Evolutionary conservation across 805 yeast genomes (phyloP).

Genomic region (Ogataea minuta): DNA sequence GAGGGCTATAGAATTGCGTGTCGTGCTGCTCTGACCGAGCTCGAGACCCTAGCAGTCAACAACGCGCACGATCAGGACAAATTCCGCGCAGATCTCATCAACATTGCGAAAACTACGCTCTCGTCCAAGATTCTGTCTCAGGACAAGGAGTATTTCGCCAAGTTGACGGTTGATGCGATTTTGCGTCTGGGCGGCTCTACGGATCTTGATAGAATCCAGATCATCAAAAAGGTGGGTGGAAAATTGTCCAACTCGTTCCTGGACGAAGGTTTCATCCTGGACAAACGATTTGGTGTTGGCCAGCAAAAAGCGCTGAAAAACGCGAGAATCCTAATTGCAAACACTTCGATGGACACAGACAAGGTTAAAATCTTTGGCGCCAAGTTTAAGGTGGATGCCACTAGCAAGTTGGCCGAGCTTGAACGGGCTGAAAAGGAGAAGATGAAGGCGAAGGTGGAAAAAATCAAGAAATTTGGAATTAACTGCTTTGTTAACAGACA

Average conservation of each 20-base stretch:
- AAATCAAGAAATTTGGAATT: constrained; percentile 76
- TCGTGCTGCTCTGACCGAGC: constrained; percentile 77
- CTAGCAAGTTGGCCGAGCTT: constrained; percentile 88
- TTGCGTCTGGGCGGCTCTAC: constrained; percentile 84
- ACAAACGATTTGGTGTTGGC: constrained; percentile 88
- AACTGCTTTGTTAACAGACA: constrained; percentile 94
- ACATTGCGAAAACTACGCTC: constrained; percentile 90
- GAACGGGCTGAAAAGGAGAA: constrained; percentile 93
- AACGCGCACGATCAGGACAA: constrained; percentile 53
- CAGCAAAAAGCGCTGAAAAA: constrained; percentile 85
- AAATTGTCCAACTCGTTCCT: constrained; percentile 85
- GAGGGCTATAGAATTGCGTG: constrained; percentile 93
- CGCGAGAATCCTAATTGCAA: constrained; percentile 87
- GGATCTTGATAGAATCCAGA: constrained; percentile 87
- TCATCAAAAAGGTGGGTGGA: constrained; percentile 93
- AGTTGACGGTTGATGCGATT: constrained; percentile 92
- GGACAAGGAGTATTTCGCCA: constrained; percentile 86
- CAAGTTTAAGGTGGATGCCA: constrained; percentile 92
- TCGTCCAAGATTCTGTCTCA: constrained; percentile 94
- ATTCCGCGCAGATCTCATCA: constrained; percentile 74
- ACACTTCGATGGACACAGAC: constrained; percentile 95
- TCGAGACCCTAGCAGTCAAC: constrained; percentile 75
- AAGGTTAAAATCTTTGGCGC: constrained; percentile 98
- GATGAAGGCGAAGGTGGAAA: constrained; percentile 86
- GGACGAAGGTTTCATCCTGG: constrained; percentile 93